phyloP scores from a whole-genome alignment of 208 protist genomes.

The Leishmania gerbilli region DNA sequence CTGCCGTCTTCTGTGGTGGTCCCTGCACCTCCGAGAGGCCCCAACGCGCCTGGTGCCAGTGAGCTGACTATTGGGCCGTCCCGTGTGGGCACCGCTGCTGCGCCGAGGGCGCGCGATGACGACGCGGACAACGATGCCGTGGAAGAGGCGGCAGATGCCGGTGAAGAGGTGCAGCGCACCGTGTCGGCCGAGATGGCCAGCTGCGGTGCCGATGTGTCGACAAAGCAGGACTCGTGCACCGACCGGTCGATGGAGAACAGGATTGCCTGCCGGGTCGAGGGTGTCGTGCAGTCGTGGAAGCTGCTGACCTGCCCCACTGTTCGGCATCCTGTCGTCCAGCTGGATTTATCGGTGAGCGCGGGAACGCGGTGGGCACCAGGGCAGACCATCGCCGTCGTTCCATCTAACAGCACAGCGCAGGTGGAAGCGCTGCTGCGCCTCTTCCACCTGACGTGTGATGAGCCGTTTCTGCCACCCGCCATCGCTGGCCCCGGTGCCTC shows the following conservation, averaged over 20 bases:
- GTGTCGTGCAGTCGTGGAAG: constrained; percentile 37
- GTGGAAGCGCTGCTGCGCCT: constrained; percentile 47
- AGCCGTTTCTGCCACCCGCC: constrained; percentile 43
- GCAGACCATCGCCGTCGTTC: constrained; percentile 58
- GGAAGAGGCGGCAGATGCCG: constrained; percentile 6
- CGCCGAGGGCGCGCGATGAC: neutral
- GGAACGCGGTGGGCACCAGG: constrained; percentile 56
- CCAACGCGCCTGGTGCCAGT: neutral
- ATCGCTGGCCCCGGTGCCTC: constrained; percentile 24
- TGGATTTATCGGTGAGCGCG: constrained; percentile 32
- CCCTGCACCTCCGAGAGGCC: neutral
- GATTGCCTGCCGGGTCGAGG: constrained; percentile 26
- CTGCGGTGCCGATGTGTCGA: constrained; percentile 14
- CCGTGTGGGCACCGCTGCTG: neutral
- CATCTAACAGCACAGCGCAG: constrained; percentile 36
- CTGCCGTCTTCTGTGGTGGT: neutral
- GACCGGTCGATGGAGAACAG: constrained; percentile 25
- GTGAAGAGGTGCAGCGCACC: constrained; percentile 13
- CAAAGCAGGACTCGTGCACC: constrained; percentile 4
- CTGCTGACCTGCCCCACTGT: constrained; percentile 26
- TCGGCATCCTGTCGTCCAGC: constrained; percentile 32
- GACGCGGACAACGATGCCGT: neutral
- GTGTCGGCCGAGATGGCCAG: neutral
- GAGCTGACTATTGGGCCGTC: neutral
- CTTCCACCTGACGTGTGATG: constrained; percentile 31